Evolutionary conservation across 148 eudicot species (phyloP).

Genomic region (Rhododendron henanense): DNA sequence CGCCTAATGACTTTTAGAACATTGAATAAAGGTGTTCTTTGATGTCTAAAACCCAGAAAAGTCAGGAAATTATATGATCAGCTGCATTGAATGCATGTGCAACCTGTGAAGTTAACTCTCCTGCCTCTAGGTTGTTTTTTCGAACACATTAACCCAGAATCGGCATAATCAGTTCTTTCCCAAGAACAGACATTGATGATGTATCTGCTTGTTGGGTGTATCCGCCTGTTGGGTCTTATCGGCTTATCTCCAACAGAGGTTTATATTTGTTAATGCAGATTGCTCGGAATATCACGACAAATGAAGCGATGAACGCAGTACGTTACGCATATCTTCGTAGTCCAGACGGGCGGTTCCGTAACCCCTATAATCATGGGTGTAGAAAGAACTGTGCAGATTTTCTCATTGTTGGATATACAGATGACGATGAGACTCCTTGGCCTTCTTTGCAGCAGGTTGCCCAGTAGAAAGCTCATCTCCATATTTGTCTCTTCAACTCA

Average conservation of each 20-base stretch:
- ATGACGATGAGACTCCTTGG: slow-evolving; percentile 72
- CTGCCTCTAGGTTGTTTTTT: not conserved
- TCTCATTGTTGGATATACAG: slow-evolving; percentile 65
- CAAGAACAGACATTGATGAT: not conserved
- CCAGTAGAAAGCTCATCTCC: slow-evolving; percentile 13
- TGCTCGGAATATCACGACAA: slow-evolving; percentile 82
- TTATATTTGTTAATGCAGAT: slow-evolving; percentile 45
- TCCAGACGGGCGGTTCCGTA: slow-evolving; percentile 68
- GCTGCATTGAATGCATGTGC: not conserved
- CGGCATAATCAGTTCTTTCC: not conserved
- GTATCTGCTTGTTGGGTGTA: not conserved
- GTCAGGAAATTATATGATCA: not conserved
- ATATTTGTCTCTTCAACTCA: not conserved
- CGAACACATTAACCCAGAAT: not conserved
- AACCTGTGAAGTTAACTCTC: not conserved
- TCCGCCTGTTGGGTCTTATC: not conserved
- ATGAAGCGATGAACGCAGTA: slow-evolving; percentile 63
- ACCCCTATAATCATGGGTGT: slow-evolving; percentile 88
- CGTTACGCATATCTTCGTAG: slow-evolving; percentile 77
- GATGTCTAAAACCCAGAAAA: not conserved
- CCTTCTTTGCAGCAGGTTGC: slow-evolving; percentile 56
- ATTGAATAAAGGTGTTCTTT: not conserved
- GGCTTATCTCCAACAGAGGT: not conserved
- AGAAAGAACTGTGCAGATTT: slow-evolving; percentile 88
- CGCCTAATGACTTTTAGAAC: too few relatives aligned